These are phyloP conservation scores for Boletellus sp. DNA, from an alignment of 1,284 basidiomycete species.

Conservation along the genomic window DNA sequence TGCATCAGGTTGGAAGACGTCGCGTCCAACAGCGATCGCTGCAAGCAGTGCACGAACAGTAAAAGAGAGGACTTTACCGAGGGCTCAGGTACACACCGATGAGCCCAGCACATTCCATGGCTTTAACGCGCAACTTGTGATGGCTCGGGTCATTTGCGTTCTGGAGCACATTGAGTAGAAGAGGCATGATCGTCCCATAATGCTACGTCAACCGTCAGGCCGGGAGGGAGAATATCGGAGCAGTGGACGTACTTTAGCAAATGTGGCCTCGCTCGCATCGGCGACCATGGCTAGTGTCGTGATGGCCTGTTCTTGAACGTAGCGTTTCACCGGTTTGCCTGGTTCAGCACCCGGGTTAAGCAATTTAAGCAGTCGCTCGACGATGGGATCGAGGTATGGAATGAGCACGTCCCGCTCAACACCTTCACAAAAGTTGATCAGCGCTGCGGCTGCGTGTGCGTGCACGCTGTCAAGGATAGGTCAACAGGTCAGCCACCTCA, in stretches of 20 bases:
- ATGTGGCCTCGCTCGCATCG: constrained; percentile 71
- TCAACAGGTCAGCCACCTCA: constrained; percentile 3
- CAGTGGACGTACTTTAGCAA: constrained; percentile 51
- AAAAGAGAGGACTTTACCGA: background rate
- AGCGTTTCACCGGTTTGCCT: constrained; percentile 43
- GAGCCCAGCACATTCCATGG: constrained; percentile 83
- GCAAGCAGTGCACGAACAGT: background rate
- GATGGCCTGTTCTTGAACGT: constrained; percentile 82
- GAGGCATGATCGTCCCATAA: constrained; percentile 73
- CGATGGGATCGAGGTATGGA: constrained; percentile 74
- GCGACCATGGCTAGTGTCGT: constrained; percentile 84
- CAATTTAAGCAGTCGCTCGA: constrained; percentile 64
- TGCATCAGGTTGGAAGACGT: constrained; percentile 74
- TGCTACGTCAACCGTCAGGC: constrained; percentile 42
- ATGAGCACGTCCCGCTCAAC: constrained; percentile 68
- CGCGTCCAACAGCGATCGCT: constrained; percentile 81
- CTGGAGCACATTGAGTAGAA: constrained; percentile 65
- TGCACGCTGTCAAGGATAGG: constrained; percentile 55
- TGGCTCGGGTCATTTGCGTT: constrained; percentile 67
- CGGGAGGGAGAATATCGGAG: too few relatives aligned
- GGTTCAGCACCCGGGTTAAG: constrained; percentile 47
- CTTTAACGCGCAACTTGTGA: constrained; percentile 66
- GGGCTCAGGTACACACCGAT: constrained; percentile 49
- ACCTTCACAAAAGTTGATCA: constrained; percentile 88
- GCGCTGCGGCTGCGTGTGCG: constrained; percentile 76